Evolutionary conservation across 441 rosid genomes (phyloP).

Genomic region (Adansonia gregorii): DNA sequence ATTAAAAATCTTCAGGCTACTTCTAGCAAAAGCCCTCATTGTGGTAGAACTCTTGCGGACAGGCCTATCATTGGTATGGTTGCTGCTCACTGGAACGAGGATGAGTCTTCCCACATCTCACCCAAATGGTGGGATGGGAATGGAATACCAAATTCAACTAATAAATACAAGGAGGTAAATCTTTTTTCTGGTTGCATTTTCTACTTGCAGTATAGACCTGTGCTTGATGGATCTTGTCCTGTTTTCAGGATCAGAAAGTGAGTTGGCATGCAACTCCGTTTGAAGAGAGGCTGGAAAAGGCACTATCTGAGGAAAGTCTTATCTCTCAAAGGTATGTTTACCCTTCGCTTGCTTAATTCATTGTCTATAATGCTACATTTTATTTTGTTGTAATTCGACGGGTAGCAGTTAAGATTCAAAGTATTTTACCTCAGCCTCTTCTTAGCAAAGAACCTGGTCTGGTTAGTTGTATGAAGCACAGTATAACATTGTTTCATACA

Average conservation of each 20-base stretch:
- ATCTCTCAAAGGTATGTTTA: constrained; percentile 57
- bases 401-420: neutral
- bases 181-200: neutral
- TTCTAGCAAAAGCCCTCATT: constrained; percentile 18
- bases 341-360: neutral
- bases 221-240: constrained; percentile 23
- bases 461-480: neutral
- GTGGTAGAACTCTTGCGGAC: constrained; percentile 48
- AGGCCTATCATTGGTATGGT: constrained; percentile 89
- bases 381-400: neutral
- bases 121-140: constrained; percentile 98
- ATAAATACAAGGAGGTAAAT: constrained; percentile 89
- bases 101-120: constrained; percentile 48
- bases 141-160: constrained; percentile 96
- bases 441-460: neutral
- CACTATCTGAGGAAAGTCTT: constrained; percentile 68
- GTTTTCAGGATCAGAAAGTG: constrained; percentile 88
- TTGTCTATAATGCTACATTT: neutral
- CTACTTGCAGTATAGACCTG: constrained; percentile 9
- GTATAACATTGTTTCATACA: neutral
- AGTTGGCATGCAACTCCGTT: constrained; percentile 99
- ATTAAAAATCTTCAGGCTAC: no score
- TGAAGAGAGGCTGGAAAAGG: constrained; percentile 96
- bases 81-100: constrained; percentile 85
- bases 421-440: neutral